phyloP scores from a whole-genome alignment of 139 green algal genomes.

The Closterium sp. region DNA sequence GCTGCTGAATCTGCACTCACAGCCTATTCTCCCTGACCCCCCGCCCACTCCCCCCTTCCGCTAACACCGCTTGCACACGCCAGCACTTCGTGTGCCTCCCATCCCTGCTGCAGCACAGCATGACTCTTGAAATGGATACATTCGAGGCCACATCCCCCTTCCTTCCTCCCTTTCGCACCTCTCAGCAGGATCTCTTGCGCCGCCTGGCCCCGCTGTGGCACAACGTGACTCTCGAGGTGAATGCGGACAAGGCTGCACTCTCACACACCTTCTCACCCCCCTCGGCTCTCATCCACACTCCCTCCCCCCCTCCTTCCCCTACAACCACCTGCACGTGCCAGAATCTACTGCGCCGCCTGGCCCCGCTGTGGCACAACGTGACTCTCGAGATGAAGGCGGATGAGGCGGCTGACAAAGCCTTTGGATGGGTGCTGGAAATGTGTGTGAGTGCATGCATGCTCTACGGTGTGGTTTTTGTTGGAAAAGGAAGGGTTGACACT shows the following conservation, averaged over 20 bases:
- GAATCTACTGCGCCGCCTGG: constrained; percentile 67
- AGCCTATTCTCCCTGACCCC: too few relatives aligned
- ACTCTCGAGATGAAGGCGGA: constrained; percentile 87
- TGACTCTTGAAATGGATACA: too few relatives aligned
- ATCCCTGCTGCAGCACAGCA: too few relatives aligned
- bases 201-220: not conserved
- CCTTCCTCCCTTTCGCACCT: not conserved
- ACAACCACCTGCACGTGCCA: not conserved
- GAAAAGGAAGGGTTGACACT: too few relatives aligned
- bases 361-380: constrained; percentile 82
- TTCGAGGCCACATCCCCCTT: not conserved
- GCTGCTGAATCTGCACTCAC: too few relatives aligned
- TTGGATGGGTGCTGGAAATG: constrained; percentile 87
- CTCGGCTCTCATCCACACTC: too few relatives aligned
- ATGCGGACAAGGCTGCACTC: not conserved
- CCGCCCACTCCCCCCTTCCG: not conserved
- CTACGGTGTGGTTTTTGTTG: not conserved
- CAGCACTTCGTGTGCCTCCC: too few relatives aligned
- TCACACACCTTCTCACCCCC: too few relatives aligned
- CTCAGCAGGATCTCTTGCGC: constrained; percentile 60
- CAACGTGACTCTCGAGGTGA: not conserved
- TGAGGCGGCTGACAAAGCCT: constrained; percentile 70
- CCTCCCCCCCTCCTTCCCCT: not conserved
- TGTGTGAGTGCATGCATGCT: constrained; percentile 2
- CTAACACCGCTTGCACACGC: not conserved